A percentile compares a stretch with the other conserved stretches of the same genome.
phyloP scores from a whole-genome alignment of 192 early-diverging fungal species.

The Coemansia sp. region DNA sequence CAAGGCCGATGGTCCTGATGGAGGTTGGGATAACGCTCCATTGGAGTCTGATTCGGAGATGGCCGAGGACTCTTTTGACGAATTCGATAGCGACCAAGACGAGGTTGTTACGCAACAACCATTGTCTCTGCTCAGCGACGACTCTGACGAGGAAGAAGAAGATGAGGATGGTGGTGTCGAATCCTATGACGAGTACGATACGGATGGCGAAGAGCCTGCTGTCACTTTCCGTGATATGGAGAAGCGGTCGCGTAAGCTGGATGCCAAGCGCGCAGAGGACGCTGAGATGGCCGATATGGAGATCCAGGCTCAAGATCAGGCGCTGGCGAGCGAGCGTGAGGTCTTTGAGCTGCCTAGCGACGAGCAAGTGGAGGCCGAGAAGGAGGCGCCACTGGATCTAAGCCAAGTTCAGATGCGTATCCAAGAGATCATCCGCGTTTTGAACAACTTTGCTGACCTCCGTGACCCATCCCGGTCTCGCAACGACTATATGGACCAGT shows the following conservation, averaged over 20 bases:
- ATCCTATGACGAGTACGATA: slow-evolving; percentile 57
- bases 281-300: slow-evolving; percentile 72
- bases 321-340: slow-evolving; percentile 52
- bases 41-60: slow-evolving; percentile 57
- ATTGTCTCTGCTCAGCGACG: slow-evolving; percentile 24
- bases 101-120: slow-evolving; percentile 20
- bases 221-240: slow-evolving; percentile 68
- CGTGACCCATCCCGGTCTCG: slow-evolving; percentile 74
- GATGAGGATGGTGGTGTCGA: slow-evolving; percentile 27
- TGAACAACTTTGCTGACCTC: slow-evolving; percentile 89
- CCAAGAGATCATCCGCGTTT: slow-evolving; percentile 84
- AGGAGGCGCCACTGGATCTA: slow-evolving; percentile 69
- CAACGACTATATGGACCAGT: slow-evolving; percentile 83
- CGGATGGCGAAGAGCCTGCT: slow-evolving; percentile 28
- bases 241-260: slow-evolving; percentile 67
- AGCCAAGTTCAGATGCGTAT: slow-evolving; percentile 82
- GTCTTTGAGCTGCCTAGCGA: slow-evolving; percentile 63
- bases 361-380: slow-evolving; percentile 68
- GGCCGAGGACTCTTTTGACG: slow-evolving; percentile 56
- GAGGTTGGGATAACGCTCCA: slow-evolving; percentile 53
- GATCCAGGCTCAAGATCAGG: slow-evolving; percentile 66
- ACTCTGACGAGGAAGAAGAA: slow-evolving; percentile 21
- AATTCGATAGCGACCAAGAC: slow-evolving; percentile 34
- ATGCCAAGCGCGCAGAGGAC: slow-evolving; percentile 56
- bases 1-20: slow-evolving; percentile 40